These are phyloP conservation scores for Excoecaria cochinchinensis DNA, from an alignment of 345 rosid genomes.

Conservation along the genomic window DNA sequence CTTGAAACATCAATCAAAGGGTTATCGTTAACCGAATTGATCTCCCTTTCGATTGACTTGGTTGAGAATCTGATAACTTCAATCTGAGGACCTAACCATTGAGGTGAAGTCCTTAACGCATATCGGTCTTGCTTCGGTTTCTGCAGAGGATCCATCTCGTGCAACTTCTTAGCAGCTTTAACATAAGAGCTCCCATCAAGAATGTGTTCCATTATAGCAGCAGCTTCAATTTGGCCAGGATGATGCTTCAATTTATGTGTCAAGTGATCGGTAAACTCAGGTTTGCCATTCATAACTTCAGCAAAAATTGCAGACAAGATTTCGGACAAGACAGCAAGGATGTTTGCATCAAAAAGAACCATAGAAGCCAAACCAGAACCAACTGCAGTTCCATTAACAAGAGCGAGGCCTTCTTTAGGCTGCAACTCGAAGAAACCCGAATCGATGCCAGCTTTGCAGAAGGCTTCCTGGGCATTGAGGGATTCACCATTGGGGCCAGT, in stretches of 20 bases:
- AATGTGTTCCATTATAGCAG: constrained; percentile 32
- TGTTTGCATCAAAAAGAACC: constrained; percentile 26
- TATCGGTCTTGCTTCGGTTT: constrained; percentile 30
- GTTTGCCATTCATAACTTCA: constrained; percentile 30
- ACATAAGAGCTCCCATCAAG: constrained; percentile 23
- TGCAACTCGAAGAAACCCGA: constrained; percentile 27
- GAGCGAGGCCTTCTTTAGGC: constrained; percentile 34
- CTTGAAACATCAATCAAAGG: constrained; percentile 29
- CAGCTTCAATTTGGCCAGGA: constrained; percentile 32
- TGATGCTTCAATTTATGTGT: constrained; percentile 32
- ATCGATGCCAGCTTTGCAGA: constrained; percentile 17
- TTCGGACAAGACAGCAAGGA: constrained; percentile 24
- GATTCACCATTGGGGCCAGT: constrained; percentile 23
- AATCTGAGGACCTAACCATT: constrained; percentile 28
- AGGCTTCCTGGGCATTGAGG: constrained; percentile 16
- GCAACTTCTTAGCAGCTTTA: constrained; percentile 24
- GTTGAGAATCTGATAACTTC: constrained; percentile 27
- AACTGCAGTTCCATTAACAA: constrained; percentile 31
- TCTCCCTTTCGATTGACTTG: constrained; percentile 31
- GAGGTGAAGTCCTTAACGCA: constrained; percentile 26
- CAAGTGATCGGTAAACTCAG: constrained; percentile 29
- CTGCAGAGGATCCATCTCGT: constrained; percentile 28
- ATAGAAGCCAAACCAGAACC: constrained; percentile 30
- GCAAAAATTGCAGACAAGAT: constrained; percentile 25
- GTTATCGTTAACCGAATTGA: constrained; percentile 25